A percentile compares a stretch with the other conserved stretches of the same genome.
Conservation (phyloP, 1,284 basidiomycete species). For the Sutorius eximius region DNA sequence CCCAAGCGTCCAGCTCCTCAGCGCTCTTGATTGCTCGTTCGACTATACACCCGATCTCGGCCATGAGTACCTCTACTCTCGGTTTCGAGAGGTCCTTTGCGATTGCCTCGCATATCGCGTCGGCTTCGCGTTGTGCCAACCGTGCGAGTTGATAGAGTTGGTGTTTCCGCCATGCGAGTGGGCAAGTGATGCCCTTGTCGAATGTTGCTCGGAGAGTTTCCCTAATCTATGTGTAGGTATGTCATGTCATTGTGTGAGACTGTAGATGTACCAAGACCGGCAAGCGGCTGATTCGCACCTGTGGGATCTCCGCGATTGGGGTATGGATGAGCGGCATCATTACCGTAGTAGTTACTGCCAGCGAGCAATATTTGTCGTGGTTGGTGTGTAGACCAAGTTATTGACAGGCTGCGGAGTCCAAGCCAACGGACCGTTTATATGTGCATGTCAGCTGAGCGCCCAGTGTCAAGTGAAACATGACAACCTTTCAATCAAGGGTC, state of each 20-base stretch:
- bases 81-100: conserved; percentile 33
- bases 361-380: background rate
- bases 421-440: background rate
- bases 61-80: conserved; percentile 23
- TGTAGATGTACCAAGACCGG: no score
- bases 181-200: conserved; percentile 22
- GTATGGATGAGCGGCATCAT: conserved; percentile 25
- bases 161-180: conserved; percentile 30
- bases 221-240: conserved; percentile 21
- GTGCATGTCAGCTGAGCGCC: no score
- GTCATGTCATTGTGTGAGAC: background rate
- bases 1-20: conserved; percentile 28
- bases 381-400: no score
- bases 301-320: conserved; percentile 23
- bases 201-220: conserved; percentile 30
- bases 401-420: no score
- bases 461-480: no score
- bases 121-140: conserved; percentile 29
- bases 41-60: conserved; percentile 25
- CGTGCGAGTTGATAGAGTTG: conserved; percentile 36
- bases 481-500: no score
- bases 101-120: conserved; percentile 30
- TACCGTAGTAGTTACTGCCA: background rate
- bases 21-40: conserved; percentile 22
- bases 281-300: conserved; percentile 9